Evolutionary conservation across 2,329 filamentous ascomycete species (phyloP), one percentile per base, ranked within the genome.

Genomic region (Elsinoe perseae): DNA sequence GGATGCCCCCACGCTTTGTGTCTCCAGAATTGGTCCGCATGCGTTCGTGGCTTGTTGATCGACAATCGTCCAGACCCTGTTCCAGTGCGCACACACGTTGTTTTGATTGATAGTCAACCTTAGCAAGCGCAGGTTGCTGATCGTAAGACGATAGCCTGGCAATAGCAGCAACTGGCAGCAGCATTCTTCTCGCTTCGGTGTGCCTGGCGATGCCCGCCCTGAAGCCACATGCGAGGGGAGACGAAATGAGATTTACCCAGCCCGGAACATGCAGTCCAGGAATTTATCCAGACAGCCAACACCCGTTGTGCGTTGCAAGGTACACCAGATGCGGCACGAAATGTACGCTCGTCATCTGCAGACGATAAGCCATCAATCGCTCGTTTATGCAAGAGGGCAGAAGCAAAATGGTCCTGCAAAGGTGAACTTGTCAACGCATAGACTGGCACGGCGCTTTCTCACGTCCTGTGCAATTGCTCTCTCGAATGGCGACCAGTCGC

Each of bases 11-110:
- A 50, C 44, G 44, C 44, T 32, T 50, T 50, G 7, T 30, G 12
- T 32, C 44, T 30, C 44, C 25, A 50, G 44, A 50, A 14, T 7
- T 20, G 23, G 25, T 18, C 48, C 28, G 48, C 25, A 36, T 23
- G 48, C 48, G 44, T 50, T 50, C 48, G 28, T 52, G 48, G 48
- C 48, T 28, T 16, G 18, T 52, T 52, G 48, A 52, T 52, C 48
- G 18, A 38, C 48, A 34, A 6, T 14, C 30, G 8, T 52, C 30
- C 27, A 52, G 48, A 52, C 48, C 48, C 30, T 52, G 48, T 28
- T 20, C 20, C 30, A 36, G 48, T 38, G 48, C 48, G 21, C 23
- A 30, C 16, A 38, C 48, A 52, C 48, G 48, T 52, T 52, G 48
- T 52, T 52, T 52, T 52, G 48, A 52, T 52, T 52, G 48, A 38